Conservation (phyloP, 1,139 yeast genomes). For the Yarrowia galli region DNA sequence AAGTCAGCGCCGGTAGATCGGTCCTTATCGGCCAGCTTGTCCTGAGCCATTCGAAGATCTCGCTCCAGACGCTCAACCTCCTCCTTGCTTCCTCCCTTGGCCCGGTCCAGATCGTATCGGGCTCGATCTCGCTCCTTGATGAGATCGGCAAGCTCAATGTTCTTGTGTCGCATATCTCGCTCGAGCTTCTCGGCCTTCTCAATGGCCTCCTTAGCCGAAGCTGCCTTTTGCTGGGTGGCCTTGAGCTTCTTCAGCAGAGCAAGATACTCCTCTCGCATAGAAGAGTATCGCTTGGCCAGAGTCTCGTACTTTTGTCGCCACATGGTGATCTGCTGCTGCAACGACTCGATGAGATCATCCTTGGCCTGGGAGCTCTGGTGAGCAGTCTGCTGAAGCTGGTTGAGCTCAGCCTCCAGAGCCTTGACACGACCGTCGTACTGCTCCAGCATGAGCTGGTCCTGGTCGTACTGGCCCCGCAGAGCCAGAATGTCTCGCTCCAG, state of each 20-base stretch:
- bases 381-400: constrained; percentile 67
- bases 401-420: constrained; percentile 77
- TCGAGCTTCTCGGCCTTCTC: constrained; percentile 84
- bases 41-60: constrained; percentile 68
- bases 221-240: constrained; percentile 85
- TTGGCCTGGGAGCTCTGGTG: constrained; percentile 78
- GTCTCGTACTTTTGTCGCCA: constrained; percentile 93
- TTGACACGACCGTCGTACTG: constrained; percentile 90
- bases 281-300: constrained; percentile 87
- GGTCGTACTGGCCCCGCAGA: constrained; percentile 82
- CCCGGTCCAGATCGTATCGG: constrained; percentile 78
- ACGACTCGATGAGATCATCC: constrained; percentile 70
- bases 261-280: constrained; percentile 89
- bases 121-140: constrained; percentile 92
- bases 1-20: constrained; percentile 72
- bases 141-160: constrained; percentile 85
- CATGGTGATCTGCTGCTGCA: constrained; percentile 76
- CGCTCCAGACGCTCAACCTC: constrained; percentile 73
- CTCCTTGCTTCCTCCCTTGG: constrained; percentile 68
- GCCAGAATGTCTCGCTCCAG: constrained; percentile 81
- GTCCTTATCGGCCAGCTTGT: constrained; percentile 68
- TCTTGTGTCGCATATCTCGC: constrained; percentile 83
- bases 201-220: constrained; percentile 91
- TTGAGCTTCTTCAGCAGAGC: constrained; percentile 80
- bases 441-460: constrained; percentile 81